phyloP scores from a whole-genome alignment of 2,329 filamentous ascomycete genomes.

The Aureobasidium sp. region DNA sequence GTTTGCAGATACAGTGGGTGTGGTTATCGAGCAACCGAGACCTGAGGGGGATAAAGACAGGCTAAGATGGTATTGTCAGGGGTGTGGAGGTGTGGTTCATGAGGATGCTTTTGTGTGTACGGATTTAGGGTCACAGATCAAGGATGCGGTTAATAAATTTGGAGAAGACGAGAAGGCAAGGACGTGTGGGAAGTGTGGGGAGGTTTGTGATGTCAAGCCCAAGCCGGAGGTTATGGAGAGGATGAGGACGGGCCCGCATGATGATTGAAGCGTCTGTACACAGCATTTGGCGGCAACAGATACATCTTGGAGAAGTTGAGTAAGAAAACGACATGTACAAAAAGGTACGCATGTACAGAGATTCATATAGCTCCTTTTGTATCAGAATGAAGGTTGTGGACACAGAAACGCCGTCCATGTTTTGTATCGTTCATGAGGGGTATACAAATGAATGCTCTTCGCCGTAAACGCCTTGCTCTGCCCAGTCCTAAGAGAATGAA shows the following conservation, averaged over 20 bases:
- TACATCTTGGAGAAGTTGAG: too few species aligned
- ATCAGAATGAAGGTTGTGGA: too few species aligned
- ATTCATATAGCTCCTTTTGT: too few species aligned
- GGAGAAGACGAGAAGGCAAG: constrained; percentile 73
- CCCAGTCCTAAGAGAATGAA: not conserved
- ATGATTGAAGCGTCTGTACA: not conserved
- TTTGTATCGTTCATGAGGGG: not conserved
- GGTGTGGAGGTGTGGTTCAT: constrained; percentile 78
- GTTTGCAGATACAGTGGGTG: constrained; percentile 92
- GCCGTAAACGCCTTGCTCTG: constrained; percentile 2
- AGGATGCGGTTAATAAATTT: constrained; percentile 88
- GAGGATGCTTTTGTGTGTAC: constrained; percentile 91
- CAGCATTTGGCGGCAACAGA: too few species aligned
- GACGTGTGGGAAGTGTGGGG: constrained; percentile 81
- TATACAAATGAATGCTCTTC: not conserved
- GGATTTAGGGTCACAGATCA: constrained; percentile 94
- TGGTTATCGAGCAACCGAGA: constrained; percentile 90
- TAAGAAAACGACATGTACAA: too few species aligned
- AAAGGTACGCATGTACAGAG: too few species aligned
- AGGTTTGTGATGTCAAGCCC: constrained; percentile 76
- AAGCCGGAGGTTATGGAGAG: constrained; percentile 40
- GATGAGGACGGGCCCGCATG: constrained; percentile 30
- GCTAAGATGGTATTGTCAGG: constrained; percentile 90
- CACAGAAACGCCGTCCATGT: too few species aligned
- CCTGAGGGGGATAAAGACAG: constrained; percentile 76